Conservation (phyloP, 257 asterid genomes). For the Mitragyna speciosa region DNA sequence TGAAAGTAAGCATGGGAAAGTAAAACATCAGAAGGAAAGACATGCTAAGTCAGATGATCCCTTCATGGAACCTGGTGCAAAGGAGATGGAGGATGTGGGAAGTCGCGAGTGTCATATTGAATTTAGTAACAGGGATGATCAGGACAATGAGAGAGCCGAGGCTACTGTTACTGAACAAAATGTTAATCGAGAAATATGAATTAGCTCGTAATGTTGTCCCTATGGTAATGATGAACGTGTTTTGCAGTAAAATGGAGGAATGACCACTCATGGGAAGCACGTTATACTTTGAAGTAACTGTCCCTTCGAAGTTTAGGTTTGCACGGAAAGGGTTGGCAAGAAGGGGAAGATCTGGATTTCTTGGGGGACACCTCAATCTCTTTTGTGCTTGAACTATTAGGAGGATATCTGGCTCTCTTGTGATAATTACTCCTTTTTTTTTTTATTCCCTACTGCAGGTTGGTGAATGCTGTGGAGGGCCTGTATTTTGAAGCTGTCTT, state of each 20-base stretch:
- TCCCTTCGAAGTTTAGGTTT: slow-evolving; percentile 12
- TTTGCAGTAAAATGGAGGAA: neutral
- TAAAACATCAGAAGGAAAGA: slow-evolving; percentile 42
- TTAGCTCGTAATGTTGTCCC: slow-evolving; percentile 5
- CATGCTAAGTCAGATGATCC: slow-evolving; percentile 38
- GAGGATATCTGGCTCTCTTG: slow-evolving; percentile 37
- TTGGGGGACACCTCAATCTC: slow-evolving; percentile 29
- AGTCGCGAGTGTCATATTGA: slow-evolving; percentile 24
- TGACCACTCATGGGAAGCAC: neutral
- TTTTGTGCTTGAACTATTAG: slow-evolving; percentile 39
- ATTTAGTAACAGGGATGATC: slow-evolving; percentile 22
- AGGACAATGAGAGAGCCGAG: slow-evolving; percentile 21
- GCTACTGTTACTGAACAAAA: slow-evolving; percentile 21
- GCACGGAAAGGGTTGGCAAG: slow-evolving; percentile 6
- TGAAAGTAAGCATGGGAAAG: slow-evolving; percentile 43
- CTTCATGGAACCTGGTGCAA: slow-evolving; percentile 24
- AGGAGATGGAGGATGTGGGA: slow-evolving; percentile 26
- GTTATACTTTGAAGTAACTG: neutral
- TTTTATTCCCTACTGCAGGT: slow-evolving; percentile 72
- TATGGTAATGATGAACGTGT: neutral
- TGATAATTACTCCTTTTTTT: slow-evolving; percentile 41
- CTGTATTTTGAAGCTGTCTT: slow-evolving; percentile 47
- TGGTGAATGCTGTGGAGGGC: slow-evolving; percentile 35
- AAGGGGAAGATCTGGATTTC: neutral
- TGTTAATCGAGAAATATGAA: slow-evolving; percentile 17